Evolutionary conservation across 257 asterid species (phyloP), one percentile per base, ranked within the genome.

Genomic region (Ocimum tenuiflorum): DNA sequence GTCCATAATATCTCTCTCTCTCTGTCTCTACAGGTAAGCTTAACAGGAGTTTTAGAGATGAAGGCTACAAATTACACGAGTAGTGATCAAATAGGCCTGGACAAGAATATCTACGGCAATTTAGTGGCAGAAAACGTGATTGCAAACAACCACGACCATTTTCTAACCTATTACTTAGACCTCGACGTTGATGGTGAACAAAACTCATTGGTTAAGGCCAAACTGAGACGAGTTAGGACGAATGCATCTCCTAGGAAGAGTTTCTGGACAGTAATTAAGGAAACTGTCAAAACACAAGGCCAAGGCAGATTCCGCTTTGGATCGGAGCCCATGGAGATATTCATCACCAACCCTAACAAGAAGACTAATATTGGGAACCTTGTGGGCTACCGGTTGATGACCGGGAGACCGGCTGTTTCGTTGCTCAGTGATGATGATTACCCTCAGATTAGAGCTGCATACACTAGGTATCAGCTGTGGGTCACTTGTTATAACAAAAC

Each of bases 101-200:
- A 54, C 3, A 70, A 65, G 8, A 69, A 54, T 4, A 68, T 68
- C 31, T 77, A 78, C 4, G 94, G 94, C 27, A 80, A 88, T 23
- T 48, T 88, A 1, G 79, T 88, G 0, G 88, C 94, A 24, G 75
- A 80, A 68, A 82, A 88, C 56, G 22, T 75, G 6, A 18, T 88
- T 0, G 96, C 85, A 23, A 39, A 29, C n/a, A 72, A 82, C 79
- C 96, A 86, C 39, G 96, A 88, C 18, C 91, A 88, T 43, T 88
- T 85, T 58, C 62, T 85, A 33, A 81, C 81, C 1, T 85, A 85
- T 71, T 82, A 89, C 62, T 87, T 86, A 2, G 96, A 89, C 71
- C 64, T 89, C 3, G 96, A 89, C 63, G 31, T 89, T 8, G 96
- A 89, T 55, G 92, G 92, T 6, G 31, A 1, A 8, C 33, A 60